Base-by-base conservation (phyloP, 192 early-diverging fungal genomes). In the Linnemannia hyalina region DNA sequence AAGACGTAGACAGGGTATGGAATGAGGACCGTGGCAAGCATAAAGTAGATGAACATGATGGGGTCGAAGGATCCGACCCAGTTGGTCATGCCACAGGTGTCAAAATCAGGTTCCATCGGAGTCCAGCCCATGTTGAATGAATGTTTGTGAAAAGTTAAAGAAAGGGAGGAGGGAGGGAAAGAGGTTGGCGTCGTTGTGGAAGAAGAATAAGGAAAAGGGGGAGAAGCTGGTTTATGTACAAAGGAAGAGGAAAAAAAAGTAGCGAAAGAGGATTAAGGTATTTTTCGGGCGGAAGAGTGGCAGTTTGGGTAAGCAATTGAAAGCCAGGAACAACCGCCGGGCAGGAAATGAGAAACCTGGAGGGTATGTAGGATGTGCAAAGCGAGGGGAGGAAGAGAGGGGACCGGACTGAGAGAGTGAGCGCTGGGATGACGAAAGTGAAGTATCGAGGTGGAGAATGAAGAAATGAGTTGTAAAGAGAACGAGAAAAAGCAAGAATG, bases 1-100 rank as follows among this genome's bases (percentile, higher is more conserved):
- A 89, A 73, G 22, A 95, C 87, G 80, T 94, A 95, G 1, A 82
- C 49, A 0, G 91, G 91, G 49, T 93, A 93, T 2, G 92, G 89
- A 23, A 93, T 86, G 26, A 93, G 44, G n/a, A 91, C 77, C 23
- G 90, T 91, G 23, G 87, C 82, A n/a, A 93, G 73, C 80, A 91
- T 90, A 49, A 93, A 93, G 68, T 91, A 91, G 11, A 91, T 83
- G 78, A 81, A 93, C 38, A 74, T 83, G 35, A 91, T 76, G 15
- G 89, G 89, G 49, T 93, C 88, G 70, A 92, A 93, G 2, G 90
- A 90, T 32, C 82, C 88, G 4, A 92, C 84, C 84, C 84, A 86
- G 42, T 77, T 86, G 71, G 74, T 86, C 84, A 86, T 86, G 47
- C 84, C 84, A 47, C 84, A 86, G 10, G 72, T 73, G 70, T 71